Base-by-base conservation (phyloP, 2,329 filamentous ascomycete species). In the Cyphellophora attinorum region DNA sequence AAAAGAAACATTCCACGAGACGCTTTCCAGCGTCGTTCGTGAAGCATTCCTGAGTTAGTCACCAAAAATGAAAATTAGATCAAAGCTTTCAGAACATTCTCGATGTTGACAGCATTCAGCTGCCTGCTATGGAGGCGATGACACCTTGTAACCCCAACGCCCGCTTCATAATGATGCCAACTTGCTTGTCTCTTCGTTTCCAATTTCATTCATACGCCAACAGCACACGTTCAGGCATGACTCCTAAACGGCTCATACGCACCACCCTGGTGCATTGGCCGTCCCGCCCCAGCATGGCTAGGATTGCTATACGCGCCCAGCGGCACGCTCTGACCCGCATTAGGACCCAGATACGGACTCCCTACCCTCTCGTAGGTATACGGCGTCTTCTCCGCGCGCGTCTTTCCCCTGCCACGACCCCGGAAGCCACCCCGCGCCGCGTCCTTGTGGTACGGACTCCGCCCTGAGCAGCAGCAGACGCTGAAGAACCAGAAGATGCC, bases 401-500 rank as follows among this genome's bases (percentile, higher is more conserved):
- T 43, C 21, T 25, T 25, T 8, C 21, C 21, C 21, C 21, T 8
- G 3, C 12, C 12, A 6, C 28, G 39, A 6, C 44, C 33, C 17
- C 42, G 31, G 2, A 38, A 37, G 5, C 11, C 27, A 11, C 3
- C 27, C 2, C 14, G 17, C 27, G 45, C 46, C n/a, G 37, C 40
- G 17, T 31, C 40, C 11, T 36, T 38, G 19, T 46, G 41, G 42
- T 64, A 61, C 34, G 54, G 55, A 41, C 56, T 46, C 51, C 70
- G 67, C 30, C 85, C 84, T 49, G 73, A 77, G 70, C 88, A 94
- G 76, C 88, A 96, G 79, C 89, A 96, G 52, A 82, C 74, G 59
- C 79, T 85, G 58, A 93, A 76, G 53, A 88, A 65, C 89, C 91
- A 96, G 79, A 96, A 95, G 55, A 94, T 62, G 45, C 74, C 76